Evolutionary conservation across 192 early-diverging fungal genomes (phyloP).

Genomic region (Mortierella claussenii): DNA sequence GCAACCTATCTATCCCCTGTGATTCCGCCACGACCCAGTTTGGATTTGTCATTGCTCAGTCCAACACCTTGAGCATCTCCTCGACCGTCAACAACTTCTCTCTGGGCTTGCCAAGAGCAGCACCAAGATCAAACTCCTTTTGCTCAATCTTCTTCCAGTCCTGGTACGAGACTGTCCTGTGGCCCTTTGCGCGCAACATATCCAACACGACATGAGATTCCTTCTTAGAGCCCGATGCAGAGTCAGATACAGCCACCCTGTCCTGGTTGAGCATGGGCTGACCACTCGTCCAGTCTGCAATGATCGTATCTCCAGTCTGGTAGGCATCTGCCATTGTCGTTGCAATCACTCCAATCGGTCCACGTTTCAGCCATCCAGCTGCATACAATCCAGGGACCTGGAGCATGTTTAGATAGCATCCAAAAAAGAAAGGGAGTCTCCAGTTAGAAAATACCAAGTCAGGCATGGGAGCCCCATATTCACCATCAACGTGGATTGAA

Average conservation of each 20-base stretch:
- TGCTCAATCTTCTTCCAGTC: slow-evolving; percentile 90
- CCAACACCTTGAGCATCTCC: slow-evolving; percentile 67
- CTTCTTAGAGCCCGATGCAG: slow-evolving; percentile 1
- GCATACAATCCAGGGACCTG: slow-evolving; percentile 83
- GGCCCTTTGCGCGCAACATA: slow-evolving; percentile 43
- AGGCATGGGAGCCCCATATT: too few relatives aligned
- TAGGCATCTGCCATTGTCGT: slow-evolving; percentile 94
- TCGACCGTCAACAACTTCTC: slow-evolving; percentile 78
- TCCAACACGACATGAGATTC: slow-evolving; percentile 32
- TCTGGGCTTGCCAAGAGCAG: slow-evolving; percentile 75
- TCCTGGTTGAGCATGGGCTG: slow-evolving; percentile 51
- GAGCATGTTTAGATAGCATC: neutral
- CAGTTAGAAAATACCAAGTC: neutral
- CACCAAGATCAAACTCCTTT: slow-evolving; percentile 75
- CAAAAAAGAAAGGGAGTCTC: neutral
- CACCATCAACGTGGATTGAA: too few relatives aligned
- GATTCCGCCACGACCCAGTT: too few relatives aligned
- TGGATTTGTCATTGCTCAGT: slow-evolving; percentile 7
- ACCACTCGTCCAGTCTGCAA: slow-evolving; percentile 65
- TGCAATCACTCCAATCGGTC: slow-evolving; percentile 93
- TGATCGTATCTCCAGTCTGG: slow-evolving; percentile 85
- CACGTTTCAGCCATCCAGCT: slow-evolving; percentile 95
- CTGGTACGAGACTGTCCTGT: slow-evolving; percentile 67
- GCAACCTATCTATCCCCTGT: too few relatives aligned
- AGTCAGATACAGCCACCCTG: neutral